These are phyloP conservation scores for Carex cristatella DNA, from an alignment of 176 grass and related monocot species.

Conservation along the genomic window DNA sequence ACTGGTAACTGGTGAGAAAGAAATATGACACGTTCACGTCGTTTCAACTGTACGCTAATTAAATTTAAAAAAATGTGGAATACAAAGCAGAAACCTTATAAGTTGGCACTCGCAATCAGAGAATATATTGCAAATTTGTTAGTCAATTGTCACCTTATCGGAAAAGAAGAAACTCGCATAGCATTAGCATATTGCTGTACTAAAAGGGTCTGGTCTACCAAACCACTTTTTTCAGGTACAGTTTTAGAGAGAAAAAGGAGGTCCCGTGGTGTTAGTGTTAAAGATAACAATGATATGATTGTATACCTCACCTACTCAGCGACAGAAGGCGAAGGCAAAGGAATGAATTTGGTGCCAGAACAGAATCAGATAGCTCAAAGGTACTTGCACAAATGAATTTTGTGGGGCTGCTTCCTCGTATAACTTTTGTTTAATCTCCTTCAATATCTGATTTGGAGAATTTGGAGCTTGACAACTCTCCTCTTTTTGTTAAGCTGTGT, in stretches of 20 bases:
- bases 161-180: conserved; percentile 4
- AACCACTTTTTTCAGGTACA: conserved; percentile 22
- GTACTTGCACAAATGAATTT: too few species aligned
- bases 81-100: too few species aligned
- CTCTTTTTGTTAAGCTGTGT: too few species aligned
- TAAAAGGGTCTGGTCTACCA: conserved; percentile 24
- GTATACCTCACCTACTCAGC: conserved; percentile 14
- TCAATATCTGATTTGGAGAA: too few species aligned
- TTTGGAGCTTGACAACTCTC: too few species aligned
- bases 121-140: neutral
- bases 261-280: neutral
- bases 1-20: too few species aligned
- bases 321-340: conserved; percentile 5
- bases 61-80: too few species aligned
- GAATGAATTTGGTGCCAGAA: neutral
- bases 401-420: too few species aligned
- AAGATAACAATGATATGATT: conserved; percentile 35
- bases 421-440: too few species aligned
- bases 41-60: too few species aligned
- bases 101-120: neutral
- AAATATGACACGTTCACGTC: neutral
- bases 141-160: neutral
- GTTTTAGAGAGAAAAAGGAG: neutral
- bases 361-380: too few species aligned
- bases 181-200: too few species aligned